Evolutionary conservation across 208 protist species (phyloP), one percentile per base, ranked within the genome.

Genomic region (Leptomonas pyrrhocoris): DNA sequence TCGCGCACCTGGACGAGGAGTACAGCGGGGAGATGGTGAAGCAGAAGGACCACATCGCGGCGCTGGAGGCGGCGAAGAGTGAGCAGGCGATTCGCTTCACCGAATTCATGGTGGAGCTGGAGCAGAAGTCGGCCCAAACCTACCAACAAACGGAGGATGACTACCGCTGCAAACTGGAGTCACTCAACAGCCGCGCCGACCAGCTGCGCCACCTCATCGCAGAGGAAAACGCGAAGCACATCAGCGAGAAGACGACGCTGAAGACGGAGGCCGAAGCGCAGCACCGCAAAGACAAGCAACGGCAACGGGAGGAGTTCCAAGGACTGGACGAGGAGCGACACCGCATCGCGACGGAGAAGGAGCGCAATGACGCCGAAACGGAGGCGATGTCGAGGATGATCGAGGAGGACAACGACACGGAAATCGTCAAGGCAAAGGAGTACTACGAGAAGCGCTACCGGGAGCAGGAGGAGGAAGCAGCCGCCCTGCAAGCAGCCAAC

Each of bases 51-150:
- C 77, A 90, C 63, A 89, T 94, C 63, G 81, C 92, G 30, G 55
- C 80, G 1, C 87, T 98, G 0, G 83, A 92, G 63, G 57, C 87
- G 21, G 84, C 92, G 27, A 97, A 97, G 69, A 96, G 91, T 68
- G 94, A 97, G 73, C 90, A 97, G 80, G 94, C 97, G n/a, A 96
- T 97, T 40, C 86, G 95, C 46, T 97, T 98, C 83, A 97, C 97
- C 11, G 94, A 98, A 74, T 94, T 92, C 62, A 93, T 97, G 74
- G 88, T 87, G 15, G 88, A 97, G 64, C 69, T 96, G 46, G 92
- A 95, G 56, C 74, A 86, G 45, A 92, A 93, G 62, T 80, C 79
- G 58, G 77, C 83, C 34, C 74, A 84, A 51, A 74, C 67, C n/a
- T 43, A 89, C 19, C 50, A 81, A 31, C 95, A 98, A 58, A 83